A percentile compares a stretch with the other conserved stretches of the same genome.
Evolutionary conservation across 2,329 filamentous ascomycete species (phyloP).

Genomic region (Aureobasidium leucospermi): DNA sequence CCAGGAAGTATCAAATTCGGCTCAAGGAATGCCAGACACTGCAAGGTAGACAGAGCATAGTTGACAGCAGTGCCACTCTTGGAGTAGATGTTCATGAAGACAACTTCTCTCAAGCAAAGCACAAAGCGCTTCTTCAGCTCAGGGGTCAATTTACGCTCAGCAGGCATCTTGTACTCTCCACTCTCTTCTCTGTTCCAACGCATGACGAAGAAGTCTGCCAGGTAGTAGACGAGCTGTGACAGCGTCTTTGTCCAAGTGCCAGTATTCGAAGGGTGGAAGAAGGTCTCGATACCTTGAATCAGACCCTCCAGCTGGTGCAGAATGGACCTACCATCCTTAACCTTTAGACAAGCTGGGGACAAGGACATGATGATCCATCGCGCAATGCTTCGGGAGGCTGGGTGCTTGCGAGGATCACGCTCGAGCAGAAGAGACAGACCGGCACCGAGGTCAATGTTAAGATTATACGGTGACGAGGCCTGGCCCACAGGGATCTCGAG

Average conservation of each 20-base stretch:
- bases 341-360: constrained; percentile 71
- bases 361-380: constrained; percentile 89
- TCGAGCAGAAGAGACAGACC: constrained; percentile 83
- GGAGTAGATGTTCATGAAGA: constrained; percentile 96
- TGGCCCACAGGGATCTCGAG: constrained; percentile 96
- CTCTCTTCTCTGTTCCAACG: constrained; percentile 94
- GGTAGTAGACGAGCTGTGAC: constrained; percentile 82
- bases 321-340: constrained; percentile 60
- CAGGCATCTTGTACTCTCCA: constrained; percentile 80
- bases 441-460: constrained; percentile 69
- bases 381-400: constrained; percentile 83
- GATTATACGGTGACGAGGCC: constrained; percentile 83
- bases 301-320: constrained; percentile 81
- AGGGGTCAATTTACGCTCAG: constrained; percentile 69
- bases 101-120: constrained; percentile 78
- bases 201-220: constrained; percentile 94
- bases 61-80: constrained; percentile 89
- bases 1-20: constrained; percentile 87
- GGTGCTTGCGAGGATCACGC: constrained; percentile 88
- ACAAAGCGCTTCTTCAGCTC: constrained; percentile 87
- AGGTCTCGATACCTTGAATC: constrained; percentile 92
- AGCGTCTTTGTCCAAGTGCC: constrained; percentile 85
- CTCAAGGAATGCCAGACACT: constrained; percentile 83
- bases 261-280: constrained; percentile 96
- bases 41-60: constrained; percentile 83